Conservation (phyloP, 371 early-diverging fungal species). For the Dinochytrium kinnereticum region DNA sequence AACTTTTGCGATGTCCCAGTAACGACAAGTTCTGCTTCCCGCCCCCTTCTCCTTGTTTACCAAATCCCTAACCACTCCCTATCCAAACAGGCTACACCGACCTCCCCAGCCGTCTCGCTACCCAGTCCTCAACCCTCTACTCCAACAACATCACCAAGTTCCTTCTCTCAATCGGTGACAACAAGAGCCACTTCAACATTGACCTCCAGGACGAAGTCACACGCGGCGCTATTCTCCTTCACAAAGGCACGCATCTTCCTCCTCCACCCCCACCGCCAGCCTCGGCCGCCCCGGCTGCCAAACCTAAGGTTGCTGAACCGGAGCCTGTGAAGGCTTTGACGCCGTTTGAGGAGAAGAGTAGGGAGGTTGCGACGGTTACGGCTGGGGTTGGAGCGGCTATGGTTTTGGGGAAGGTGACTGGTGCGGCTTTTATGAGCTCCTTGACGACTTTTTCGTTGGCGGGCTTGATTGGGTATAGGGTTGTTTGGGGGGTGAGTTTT, state of each 20-base stretch:
- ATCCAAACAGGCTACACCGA: constrained; percentile 40
- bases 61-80: not conserved
- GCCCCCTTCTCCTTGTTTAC: too few relatives aligned
- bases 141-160: constrained; percentile 47
- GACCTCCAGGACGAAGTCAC: constrained; percentile 39
- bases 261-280: constrained; percentile 22
- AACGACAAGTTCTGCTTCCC: too few relatives aligned
- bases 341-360: constrained; percentile 29
- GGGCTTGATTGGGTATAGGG: constrained; percentile 39
- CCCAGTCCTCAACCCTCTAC: constrained; percentile 42
- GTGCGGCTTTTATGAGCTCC: constrained; percentile 26
- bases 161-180: constrained; percentile 36
- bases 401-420: constrained; percentile 31
- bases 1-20: too few relatives aligned
- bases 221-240: constrained; percentile 34
- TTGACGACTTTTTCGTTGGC: constrained; percentile 37
- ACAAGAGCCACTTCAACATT: constrained; percentile 25
- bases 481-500: constrained; percentile 34
- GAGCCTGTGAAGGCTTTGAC: constrained; percentile 22
- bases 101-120: constrained; percentile 42
- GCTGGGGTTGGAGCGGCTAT: constrained; percentile 20
- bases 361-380: constrained; percentile 31
- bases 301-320: not conserved
- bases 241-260: constrained; percentile 21
- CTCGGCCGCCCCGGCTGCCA: not conserved